Evolutionary conservation across 768 basidiomycete genomes (phyloP).

Genomic region (Boletus coccyginus): DNA sequence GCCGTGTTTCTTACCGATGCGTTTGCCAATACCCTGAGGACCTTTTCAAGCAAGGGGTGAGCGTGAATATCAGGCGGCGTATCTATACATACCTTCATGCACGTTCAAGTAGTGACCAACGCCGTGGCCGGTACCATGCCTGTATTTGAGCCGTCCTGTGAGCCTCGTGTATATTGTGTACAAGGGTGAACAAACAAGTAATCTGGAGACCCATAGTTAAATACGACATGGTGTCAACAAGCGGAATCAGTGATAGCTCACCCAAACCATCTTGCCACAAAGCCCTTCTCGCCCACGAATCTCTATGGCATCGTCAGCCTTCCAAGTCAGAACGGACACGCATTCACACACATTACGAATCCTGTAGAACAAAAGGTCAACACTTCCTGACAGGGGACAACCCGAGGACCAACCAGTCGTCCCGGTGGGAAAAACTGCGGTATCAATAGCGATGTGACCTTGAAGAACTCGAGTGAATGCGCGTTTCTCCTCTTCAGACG

Average conservation of each 20-base stretch:
- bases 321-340: neutral
- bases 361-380: conserved; percentile 34
- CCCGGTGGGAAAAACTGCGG: conserved; percentile 75
- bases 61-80: neutral
- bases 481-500: conserved; percentile 77
- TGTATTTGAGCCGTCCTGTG: conserved; percentile 24
- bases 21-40: conserved; percentile 51
- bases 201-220: conserved; percentile 35
- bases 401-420: conserved; percentile 55
- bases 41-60: conserved; percentile 34
- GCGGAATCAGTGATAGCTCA: conserved; percentile 29
- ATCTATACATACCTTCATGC: conserved; percentile 57
- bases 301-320: conserved; percentile 42
- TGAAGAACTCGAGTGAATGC: conserved; percentile 91
- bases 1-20: conserved; percentile 30
- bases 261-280: conserved; percentile 89
- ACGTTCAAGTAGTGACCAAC: conserved; percentile 95
- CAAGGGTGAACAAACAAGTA: conserved; percentile 43
- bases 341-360: conserved; percentile 47
- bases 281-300: conserved; percentile 73
- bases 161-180: neutral
- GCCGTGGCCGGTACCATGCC: conserved; percentile 94
- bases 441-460: conserved; percentile 88
- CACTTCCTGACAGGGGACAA: neutral
- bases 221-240: neutral